phyloP scores from a whole-genome alignment of 345 rosid genomes.

The Salix suchowensis region DNA sequence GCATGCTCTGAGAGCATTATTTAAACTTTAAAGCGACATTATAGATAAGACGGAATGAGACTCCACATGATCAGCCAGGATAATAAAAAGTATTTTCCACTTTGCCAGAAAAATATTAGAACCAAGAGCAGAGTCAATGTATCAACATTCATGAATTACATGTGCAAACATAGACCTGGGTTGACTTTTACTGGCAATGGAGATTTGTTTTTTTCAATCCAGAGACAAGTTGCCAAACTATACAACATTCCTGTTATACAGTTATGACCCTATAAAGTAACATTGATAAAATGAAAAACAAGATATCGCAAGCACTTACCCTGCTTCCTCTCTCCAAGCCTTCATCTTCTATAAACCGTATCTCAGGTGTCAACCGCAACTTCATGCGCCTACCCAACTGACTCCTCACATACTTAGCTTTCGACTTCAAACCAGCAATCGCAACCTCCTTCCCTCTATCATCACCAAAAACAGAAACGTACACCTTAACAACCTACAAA shows the following conservation, averaged over 20 bases:
- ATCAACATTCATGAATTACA: background rate
- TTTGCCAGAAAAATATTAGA: background rate
- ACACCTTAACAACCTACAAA: slow-evolving; percentile 81
- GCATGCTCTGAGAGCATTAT: background rate
- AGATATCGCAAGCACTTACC: slow-evolving; percentile 37
- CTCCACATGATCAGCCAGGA: background rate
- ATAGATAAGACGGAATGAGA: background rate
- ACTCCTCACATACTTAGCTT: slow-evolving; percentile 73
- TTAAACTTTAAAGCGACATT: background rate
- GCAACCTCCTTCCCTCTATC: slow-evolving; percentile 93
- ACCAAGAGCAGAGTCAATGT: background rate
- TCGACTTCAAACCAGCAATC: slow-evolving; percentile 74
- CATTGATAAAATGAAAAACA: background rate
- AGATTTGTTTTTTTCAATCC: background rate
- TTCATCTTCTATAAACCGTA: slow-evolving; percentile 84
- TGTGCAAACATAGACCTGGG: background rate
- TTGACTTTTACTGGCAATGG: background rate
- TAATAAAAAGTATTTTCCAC: background rate
- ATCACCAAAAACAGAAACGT: slow-evolving; percentile 90
- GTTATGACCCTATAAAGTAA: background rate
- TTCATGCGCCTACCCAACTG: slow-evolving; percentile 83
- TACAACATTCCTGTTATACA: no score
- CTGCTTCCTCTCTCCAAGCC: slow-evolving; percentile 89
- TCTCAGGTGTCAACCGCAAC: slow-evolving; percentile 82
- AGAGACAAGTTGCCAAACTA: no score